Conservation (phyloP, 805 yeast species). For the Candida gorgasii region DNA sequence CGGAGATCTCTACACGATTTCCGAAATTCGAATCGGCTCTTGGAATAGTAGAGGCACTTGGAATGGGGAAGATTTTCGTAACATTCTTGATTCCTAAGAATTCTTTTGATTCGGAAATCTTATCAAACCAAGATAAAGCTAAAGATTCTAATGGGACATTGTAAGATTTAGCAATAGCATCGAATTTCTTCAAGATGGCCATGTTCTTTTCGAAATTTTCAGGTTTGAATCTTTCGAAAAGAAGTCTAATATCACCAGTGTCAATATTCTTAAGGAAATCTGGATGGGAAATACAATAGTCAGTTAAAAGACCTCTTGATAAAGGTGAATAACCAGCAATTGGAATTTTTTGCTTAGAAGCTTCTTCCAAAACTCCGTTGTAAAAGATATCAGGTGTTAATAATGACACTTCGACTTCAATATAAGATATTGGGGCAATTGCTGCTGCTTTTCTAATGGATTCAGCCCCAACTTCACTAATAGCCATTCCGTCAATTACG, state of each 20-base stretch:
- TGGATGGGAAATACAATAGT: slow-evolving; percentile 44
- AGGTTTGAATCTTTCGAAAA: slow-evolving; percentile 50
- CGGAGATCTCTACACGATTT: slow-evolving; percentile 46
- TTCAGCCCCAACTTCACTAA: slow-evolving; percentile 69
- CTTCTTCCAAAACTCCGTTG: slow-evolving; percentile 64
- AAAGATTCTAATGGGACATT: neutral
- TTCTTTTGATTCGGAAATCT: slow-evolving; percentile 65
- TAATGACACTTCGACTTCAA: slow-evolving; percentile 79
- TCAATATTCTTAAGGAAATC: slow-evolving; percentile 15
- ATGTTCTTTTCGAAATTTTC: slow-evolving; percentile 59
- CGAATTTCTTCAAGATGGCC: slow-evolving; percentile 46
- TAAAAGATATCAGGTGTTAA: slow-evolving; percentile 59
- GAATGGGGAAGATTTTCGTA: slow-evolving; percentile 73
- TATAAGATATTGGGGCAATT: slow-evolving; percentile 60
- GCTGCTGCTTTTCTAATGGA: slow-evolving; percentile 60
- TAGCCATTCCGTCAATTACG: slow-evolving; percentile 64
- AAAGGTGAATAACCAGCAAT: slow-evolving; percentile 82
- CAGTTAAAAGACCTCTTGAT: slow-evolving; percentile 77
- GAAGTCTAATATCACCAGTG: slow-evolving; percentile 5
- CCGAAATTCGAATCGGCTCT: slow-evolving; percentile 64
- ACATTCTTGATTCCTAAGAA: slow-evolving; percentile 41
- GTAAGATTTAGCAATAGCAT: neutral
- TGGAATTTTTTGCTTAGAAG: slow-evolving; percentile 62
- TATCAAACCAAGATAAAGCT: slow-evolving; percentile 45
- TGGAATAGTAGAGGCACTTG: slow-evolving; percentile 63